Conservation (phyloP, 495 filamentous ascomycete species). For the Neurospora sp. region DNA sequence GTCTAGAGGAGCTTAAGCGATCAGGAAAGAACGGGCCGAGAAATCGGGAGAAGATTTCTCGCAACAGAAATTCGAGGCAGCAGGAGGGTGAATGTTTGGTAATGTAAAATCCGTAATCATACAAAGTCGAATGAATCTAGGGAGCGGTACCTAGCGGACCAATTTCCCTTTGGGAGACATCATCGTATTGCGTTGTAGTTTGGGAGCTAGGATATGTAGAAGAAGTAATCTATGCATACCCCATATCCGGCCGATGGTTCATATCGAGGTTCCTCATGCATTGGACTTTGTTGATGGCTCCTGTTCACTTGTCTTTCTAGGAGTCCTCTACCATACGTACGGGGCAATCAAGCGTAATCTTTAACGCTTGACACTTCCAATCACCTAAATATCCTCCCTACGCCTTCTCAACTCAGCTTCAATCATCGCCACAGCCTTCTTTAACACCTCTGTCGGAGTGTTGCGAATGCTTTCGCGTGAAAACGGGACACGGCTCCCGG, state of each 20-base stretch:
- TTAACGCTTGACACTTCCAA: neutral
- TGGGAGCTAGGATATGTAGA: neutral
- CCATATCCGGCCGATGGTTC: neutral
- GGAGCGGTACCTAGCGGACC: neutral
- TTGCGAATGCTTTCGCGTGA: too few relatives aligned
- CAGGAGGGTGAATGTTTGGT: constrained; percentile 76
- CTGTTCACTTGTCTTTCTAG: neutral
- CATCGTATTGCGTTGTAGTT: neutral
- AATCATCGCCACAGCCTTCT: too few relatives aligned
- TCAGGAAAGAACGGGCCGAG: constrained; percentile 57
- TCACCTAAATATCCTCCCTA: too few relatives aligned
- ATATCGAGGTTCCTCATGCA: neutral
- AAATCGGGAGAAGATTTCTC: constrained; percentile 69
- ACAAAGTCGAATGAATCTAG: neutral
- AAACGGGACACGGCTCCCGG: too few relatives aligned
- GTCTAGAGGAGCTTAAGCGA: constrained; percentile 83
- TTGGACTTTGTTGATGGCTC: neutral
- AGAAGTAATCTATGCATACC: neutral
- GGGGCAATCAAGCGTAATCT: neutral
- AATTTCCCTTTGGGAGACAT: neutral
- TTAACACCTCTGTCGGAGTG: too few relatives aligned
- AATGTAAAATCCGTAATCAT: constrained; percentile 45
- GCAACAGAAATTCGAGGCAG: constrained; percentile 72
- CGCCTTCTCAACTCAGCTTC: too few relatives aligned
- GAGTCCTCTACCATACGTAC: neutral